phyloP scores from a whole-genome alignment of 108 stramenopile species.

The Fistulifera pelliculosa region DNA sequence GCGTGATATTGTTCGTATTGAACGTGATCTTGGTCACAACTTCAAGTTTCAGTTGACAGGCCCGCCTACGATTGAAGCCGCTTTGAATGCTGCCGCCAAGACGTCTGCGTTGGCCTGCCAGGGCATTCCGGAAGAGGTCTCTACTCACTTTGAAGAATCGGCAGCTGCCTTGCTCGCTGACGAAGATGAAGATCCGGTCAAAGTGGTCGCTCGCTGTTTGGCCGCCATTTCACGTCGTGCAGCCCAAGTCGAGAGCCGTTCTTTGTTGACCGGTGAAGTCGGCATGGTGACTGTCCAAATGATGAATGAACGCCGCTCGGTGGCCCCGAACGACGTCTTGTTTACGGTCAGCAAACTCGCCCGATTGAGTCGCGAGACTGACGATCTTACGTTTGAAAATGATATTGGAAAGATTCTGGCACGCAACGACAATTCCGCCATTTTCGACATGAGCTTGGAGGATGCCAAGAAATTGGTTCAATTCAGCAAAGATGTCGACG shows the following conservation, averaged over 20 bases:
- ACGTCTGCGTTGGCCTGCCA: conserved; percentile 73
- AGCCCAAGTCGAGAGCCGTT: conserved; percentile 55
- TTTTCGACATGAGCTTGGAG: conserved; percentile 82
- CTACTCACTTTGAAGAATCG: conserved; percentile 67
- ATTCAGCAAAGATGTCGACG: conserved; percentile 66
- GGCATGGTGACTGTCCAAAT: conserved; percentile 75
- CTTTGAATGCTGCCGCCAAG: conserved; percentile 72
- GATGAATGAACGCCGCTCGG: conserved; percentile 41
- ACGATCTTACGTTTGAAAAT: conserved; percentile 55
- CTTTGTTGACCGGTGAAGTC: conserved; percentile 76
- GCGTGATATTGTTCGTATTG: conserved; percentile 87
- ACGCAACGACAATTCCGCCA: conserved; percentile 49
- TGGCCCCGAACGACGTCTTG: conserved; percentile 75
- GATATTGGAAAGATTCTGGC: conserved; percentile 80
- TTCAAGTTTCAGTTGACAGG: conserved; percentile 83
- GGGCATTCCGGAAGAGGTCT: conserved; percentile 68
- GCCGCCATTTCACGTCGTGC: conserved; percentile 79
- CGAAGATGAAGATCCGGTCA: conserved; percentile 37
- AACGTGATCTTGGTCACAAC: conserved; percentile 83
- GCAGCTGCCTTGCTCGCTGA: conserved; percentile 51
- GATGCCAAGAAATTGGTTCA: conserved; percentile 76
- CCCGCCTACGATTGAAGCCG: conserved; percentile 75
- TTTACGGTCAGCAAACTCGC: conserved; percentile 79
- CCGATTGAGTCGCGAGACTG: conserved; percentile 55
- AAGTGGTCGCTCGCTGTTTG: conserved; percentile 78